Evolutionary conservation across 768 basidiomycete genomes (phyloP).

Genomic region (Pisolithus orientalis): DNA sequence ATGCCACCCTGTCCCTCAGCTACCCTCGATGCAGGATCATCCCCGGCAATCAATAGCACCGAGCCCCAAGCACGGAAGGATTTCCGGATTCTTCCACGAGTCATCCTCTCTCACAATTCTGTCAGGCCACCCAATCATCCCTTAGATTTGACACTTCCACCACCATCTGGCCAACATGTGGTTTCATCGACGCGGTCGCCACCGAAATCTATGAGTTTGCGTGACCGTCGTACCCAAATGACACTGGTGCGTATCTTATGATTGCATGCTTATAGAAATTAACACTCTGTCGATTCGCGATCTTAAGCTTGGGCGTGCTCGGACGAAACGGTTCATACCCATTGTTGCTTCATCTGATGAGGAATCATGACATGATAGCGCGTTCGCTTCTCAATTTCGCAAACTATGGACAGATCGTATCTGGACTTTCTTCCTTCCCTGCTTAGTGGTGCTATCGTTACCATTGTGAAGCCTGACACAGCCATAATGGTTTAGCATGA

Average conservation of each 20-base stretch:
- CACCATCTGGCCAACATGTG: not conserved
- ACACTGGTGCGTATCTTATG: slow-evolving; percentile 14
- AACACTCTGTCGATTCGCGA: not conserved
- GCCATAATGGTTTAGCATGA: too few relatives aligned
- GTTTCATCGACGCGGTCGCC: slow-evolving; percentile 4
- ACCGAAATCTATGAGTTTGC: slow-evolving; percentile 24
- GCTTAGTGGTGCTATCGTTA: too few relatives aligned
- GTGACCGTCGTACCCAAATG: slow-evolving; percentile 27
- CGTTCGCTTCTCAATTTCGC: not conserved
- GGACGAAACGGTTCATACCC: slow-evolving; percentile 24
- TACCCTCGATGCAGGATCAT: too few relatives aligned
- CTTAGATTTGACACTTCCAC: not conserved
- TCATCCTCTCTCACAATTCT: not conserved
- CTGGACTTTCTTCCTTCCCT: not conserved
- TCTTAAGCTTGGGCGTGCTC: slow-evolving; percentile 18
- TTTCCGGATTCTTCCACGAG: not conserved
- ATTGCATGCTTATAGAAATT: not conserved
- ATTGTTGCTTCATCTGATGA: slow-evolving; percentile 28
- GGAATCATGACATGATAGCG: slow-evolving; percentile 11
- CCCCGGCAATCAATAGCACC: not conserved
- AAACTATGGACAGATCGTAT: not conserved
- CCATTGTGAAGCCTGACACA: too few relatives aligned
- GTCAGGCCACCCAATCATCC: not conserved
- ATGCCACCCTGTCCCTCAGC: too few relatives aligned
- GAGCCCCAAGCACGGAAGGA: not conserved